Conservation (phyloP, 2,329 filamentous ascomycete genomes). For the Aaosphaeria arxii region DNA sequence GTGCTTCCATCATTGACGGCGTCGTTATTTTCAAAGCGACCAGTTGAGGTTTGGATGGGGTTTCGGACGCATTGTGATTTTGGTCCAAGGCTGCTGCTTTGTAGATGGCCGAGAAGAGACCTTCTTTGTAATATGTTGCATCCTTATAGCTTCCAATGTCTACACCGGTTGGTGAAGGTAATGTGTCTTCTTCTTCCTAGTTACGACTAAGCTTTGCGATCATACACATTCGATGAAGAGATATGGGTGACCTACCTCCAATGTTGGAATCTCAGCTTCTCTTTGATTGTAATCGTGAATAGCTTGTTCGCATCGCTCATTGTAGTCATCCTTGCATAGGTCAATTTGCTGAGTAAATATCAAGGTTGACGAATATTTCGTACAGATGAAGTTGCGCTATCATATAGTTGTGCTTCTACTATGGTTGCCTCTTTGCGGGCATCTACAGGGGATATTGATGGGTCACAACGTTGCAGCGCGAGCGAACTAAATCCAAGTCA, state of each 20-base stretch:
- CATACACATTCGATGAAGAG: background rate
- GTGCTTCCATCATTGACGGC: conserved; percentile 68
- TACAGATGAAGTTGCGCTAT: conserved; percentile 58
- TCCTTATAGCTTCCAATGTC: conserved; percentile 56
- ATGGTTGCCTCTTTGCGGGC: conserved; percentile 60
- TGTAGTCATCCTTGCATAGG: conserved; percentile 32
- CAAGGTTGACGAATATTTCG: conserved; percentile 5
- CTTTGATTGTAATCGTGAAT: conserved; percentile 4
- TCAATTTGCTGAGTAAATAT: conserved; percentile 9
- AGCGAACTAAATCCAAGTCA: too few relatives aligned
- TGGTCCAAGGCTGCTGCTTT: conserved; percentile 52
- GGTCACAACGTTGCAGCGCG: conserved; percentile 46
- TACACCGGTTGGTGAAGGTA: conserved; percentile 34
- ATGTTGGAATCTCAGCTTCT: background rate
- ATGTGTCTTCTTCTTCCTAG: conserved; percentile 26
- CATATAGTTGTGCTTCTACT: conserved; percentile 64
- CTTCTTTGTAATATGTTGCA: conserved; percentile 58
- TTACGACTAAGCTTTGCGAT: background rate
- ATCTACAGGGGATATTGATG: conserved; percentile 45
- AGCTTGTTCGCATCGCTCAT: conserved; percentile 22
- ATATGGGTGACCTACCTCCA: background rate
- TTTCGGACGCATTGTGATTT: conserved; percentile 24
- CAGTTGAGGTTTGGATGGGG: conserved; percentile 25
- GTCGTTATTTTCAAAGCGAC: conserved; percentile 85
- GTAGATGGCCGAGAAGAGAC: conserved; percentile 82